A percentile compares a stretch with the other conserved stretches of the same genome.
phyloP scores from a whole-genome alignment of 108 stramenopile genomes.

The Heterococcus sp. region DNA sequence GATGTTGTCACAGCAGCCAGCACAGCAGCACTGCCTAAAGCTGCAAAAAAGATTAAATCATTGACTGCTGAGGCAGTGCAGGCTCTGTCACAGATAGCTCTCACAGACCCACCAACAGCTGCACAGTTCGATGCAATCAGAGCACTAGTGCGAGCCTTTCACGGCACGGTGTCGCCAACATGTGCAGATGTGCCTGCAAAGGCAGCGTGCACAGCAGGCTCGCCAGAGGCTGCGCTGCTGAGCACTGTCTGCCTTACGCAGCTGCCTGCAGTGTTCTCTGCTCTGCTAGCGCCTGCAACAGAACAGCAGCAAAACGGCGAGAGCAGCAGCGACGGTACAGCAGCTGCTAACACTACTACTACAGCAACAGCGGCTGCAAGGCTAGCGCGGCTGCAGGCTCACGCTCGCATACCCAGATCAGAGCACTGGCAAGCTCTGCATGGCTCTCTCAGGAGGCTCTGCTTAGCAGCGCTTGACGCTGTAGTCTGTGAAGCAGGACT shows the following conservation, averaged over 20 bases:
- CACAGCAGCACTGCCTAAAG: too few relatives aligned
- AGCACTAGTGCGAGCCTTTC: background rate
- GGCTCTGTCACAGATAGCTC: too few relatives aligned
- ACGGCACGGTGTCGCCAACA: background rate
- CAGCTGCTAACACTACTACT: background rate
- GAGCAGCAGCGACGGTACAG: background rate
- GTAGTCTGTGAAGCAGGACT: background rate
- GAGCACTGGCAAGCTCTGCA: constrained; percentile 16
- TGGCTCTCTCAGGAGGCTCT: constrained; percentile 8
- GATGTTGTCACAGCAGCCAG: too few relatives aligned
- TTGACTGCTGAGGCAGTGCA: too few relatives aligned
- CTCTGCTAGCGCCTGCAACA: background rate
- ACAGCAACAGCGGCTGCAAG: background rate
- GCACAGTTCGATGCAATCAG: background rate
- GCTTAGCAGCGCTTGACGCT: constrained; percentile 10
- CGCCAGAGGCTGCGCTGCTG: background rate
- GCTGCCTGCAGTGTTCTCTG: constrained; percentile 11
- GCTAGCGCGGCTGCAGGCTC: constrained; percentile 9
- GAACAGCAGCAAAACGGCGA: constrained; percentile 2
- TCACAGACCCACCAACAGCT: too few relatives aligned
- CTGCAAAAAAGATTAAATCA: too few relatives aligned
- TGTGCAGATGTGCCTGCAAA: background rate
- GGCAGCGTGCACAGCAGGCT: background rate
- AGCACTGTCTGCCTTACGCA: background rate
- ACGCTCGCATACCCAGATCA: background rate